These are phyloP conservation scores for Davidsoniella eucalypti DNA, from an alignment of 2,329 filamentous ascomycete genomes.

Conservation along the genomic window DNA sequence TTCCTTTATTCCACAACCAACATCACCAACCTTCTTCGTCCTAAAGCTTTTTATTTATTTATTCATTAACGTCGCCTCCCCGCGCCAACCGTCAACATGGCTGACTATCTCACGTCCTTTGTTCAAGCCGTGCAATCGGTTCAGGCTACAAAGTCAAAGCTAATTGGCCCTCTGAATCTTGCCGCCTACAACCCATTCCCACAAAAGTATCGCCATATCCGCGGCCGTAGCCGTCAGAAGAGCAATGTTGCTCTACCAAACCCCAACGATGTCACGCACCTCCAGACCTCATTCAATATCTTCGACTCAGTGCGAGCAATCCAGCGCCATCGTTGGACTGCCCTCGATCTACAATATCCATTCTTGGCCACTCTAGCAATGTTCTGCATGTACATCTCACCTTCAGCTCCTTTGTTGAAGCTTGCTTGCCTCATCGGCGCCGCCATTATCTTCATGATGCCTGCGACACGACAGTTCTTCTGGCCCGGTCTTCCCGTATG, in stretches of 20 bases:
- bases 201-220: constrained; percentile 24
- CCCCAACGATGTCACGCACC: constrained; percentile 48
- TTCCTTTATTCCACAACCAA: background rate
- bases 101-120: constrained; percentile 24
- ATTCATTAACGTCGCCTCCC: background rate
- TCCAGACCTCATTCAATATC: constrained; percentile 72
- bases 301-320: constrained; percentile 61
- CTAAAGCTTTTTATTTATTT: background rate
- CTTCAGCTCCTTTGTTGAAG: constrained; percentile 66
- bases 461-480: constrained; percentile 79
- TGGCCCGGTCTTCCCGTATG: constrained; percentile 73
- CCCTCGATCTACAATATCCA: constrained; percentile 74
- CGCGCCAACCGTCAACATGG: constrained; percentile 15
- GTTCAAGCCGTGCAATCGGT: constrained; percentile 9
- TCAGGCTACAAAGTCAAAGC: constrained; percentile 24
- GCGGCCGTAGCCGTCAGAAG: constrained; percentile 25
- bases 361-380: constrained; percentile 57
- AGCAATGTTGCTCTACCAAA: constrained; percentile 20
- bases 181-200: constrained; percentile 27
- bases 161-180: constrained; percentile 26
- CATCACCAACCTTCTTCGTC: background rate
- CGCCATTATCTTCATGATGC: constrained; percentile 57
- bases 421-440: constrained; percentile 51
- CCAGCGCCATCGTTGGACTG: constrained; percentile 61
- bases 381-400: constrained; percentile 71